Evolutionary conservation across 305 asterid genomes (phyloP), one percentile per base, ranked within the genome.

Genomic region (Ajuga reptans): DNA sequence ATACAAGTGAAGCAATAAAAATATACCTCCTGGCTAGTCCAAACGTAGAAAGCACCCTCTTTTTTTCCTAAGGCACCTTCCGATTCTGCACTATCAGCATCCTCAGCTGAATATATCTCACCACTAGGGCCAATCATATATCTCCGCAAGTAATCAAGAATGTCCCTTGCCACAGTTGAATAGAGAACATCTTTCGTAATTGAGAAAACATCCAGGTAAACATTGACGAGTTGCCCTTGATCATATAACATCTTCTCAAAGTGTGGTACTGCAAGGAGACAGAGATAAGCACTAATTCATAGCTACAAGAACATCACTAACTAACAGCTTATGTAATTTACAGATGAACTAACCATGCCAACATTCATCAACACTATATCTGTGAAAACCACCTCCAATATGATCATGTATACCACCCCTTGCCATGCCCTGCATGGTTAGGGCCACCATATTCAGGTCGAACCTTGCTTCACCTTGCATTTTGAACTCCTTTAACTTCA

Each of bases 171-270:
- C 55, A 75, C 72, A 66, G 82, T 83, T 33, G 98, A 88, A 77
- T 82, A 85, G 39, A 81, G 59, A n/a, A 66, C 67, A 53, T 92
- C 95, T 71, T 85, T 88, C 36, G 93, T 92, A 66, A 88, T 81
- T 4, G 89, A 79, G 58, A 88, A 92, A 9, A 85, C 82, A 75
- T 92, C 95, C 45, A 92, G 73, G 76, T 86, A 90, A 51, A 76
- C 90, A 78, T 85, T 87, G 46, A 65, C 85, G 52, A 92, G 93
- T 78, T 92, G 97, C 82, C 98, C 98, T 76, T 90, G 98, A 78
- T 92, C 98, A 70, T 92, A 92, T 66, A 92, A 65, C 97, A 92
- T 92, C 84, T 92, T 92, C 90, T 92, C 98, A 29, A 92, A 90
- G 83, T 90, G 98, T 57, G 96, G 97, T 39, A 92, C 98, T 92